Percentiles rank a stretch among this genome's conserved stretches.
Evolutionary conservation across 768 basidiomycete genomes (phyloP).

Genomic region (Suillus tomentosus): DNA sequence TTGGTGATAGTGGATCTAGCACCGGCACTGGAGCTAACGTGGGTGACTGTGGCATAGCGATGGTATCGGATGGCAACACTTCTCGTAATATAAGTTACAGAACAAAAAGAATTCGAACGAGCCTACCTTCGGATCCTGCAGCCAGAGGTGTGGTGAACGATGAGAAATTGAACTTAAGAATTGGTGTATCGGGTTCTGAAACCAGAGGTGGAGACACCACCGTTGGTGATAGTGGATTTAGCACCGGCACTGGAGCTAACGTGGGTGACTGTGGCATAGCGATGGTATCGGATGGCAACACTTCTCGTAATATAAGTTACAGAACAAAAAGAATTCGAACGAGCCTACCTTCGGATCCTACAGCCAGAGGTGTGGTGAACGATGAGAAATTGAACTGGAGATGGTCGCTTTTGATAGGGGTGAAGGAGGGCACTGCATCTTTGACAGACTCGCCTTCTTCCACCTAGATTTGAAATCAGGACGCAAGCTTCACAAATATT

Average conservation of each 20-base stretch:
- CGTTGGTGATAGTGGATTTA: no score
- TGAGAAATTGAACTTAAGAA: not conserved
- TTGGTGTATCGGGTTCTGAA: no score
- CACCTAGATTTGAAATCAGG: conserved; percentile 1
- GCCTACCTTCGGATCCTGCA: conserved; percentile 1
- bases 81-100: not conserved
- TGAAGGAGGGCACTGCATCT: not conserved
- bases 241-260: not conserved
- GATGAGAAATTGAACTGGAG: not conserved
- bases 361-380: not conserved
- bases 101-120: not conserved
- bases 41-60: not conserved
- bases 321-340: not conserved
- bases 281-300: not conserved
- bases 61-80: not conserved
- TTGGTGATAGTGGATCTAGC: no score
- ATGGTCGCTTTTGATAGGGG: not conserved
- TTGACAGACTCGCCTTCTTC: not conserved
- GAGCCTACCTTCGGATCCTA: not conserved
- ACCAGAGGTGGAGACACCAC: not conserved
- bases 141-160: no score
- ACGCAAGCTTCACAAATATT: not conserved
- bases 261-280: not conserved
- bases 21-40: not conserved
- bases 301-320: not conserved